Conservation (phyloP, 768 basidiomycete species). For the Trichaptum fuscoviolaceum region DNA sequence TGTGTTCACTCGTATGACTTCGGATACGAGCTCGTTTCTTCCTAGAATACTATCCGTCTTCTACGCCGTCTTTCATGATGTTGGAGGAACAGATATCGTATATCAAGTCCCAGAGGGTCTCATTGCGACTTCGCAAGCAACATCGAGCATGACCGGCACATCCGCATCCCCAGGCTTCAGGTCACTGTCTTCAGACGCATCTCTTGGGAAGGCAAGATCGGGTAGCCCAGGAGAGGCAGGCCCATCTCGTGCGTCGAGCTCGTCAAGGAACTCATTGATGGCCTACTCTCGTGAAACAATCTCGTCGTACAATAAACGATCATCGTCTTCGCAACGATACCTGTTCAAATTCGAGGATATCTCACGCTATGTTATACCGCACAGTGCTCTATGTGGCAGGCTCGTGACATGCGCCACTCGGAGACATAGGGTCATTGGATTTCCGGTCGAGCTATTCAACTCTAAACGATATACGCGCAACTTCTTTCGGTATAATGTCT, state of each 20-base stretch:
- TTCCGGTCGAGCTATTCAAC: constrained; percentile 69
- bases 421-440: constrained; percentile 84
- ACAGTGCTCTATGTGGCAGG: constrained; percentile 76
- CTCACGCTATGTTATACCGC: constrained; percentile 92
- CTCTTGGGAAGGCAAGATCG: constrained; percentile 21
- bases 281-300: constrained; percentile 4
- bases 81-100: constrained; percentile 82
- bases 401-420: constrained; percentile 83
- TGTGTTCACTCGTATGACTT: constrained; percentile 29
- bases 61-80: constrained; percentile 87
- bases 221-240: background rate
- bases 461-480: constrained; percentile 72
- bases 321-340: constrained; percentile 42
- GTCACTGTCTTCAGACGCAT: constrained; percentile 25
- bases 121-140: constrained; percentile 46
- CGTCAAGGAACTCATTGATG: constrained; percentile 38
- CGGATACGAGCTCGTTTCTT: constrained; percentile 63
- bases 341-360: constrained; percentile 90
- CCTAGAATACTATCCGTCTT: constrained; percentile 84
- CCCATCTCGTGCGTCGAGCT: constrained; percentile 46
- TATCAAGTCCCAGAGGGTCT: constrained; percentile 93
- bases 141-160: constrained; percentile 20
- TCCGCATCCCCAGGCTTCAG: constrained; percentile 31
- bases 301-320: constrained; percentile 37
- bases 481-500: constrained; percentile 90